Evolutionary conservation across 495 filamentous ascomycete species (phyloP).

Genomic region (Thozetella sp.): DNA sequence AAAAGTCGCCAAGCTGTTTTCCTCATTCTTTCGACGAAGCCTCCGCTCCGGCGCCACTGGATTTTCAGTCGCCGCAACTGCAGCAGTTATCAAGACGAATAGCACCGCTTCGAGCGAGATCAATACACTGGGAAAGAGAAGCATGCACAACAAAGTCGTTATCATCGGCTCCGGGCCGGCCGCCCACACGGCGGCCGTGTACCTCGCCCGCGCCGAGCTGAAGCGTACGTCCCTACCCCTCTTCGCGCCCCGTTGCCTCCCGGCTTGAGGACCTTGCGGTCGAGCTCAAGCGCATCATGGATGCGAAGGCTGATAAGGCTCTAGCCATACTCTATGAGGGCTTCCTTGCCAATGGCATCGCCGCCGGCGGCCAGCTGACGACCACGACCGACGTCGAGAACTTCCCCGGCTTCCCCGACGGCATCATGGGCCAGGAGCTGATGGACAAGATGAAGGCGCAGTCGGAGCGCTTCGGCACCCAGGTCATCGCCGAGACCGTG

Average conservation of each 20-base stretch:
- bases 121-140: slow-evolving; percentile 48
- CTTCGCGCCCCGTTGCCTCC: background rate
- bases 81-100: slow-evolving; percentile 64
- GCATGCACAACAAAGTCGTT: slow-evolving; percentile 82
- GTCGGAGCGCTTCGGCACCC: slow-evolving; percentile 87
- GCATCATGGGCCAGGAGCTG: slow-evolving; percentile 80
- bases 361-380: slow-evolving; percentile 93
- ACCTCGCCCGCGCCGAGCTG: slow-evolving; percentile 91
- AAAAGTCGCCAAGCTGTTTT: slow-evolving; percentile 79
- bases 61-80: slow-evolving; percentile 62
- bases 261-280: too few relatives aligned
- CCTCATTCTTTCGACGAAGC: slow-evolving; percentile 63
- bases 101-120: slow-evolving; percentile 57
- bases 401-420: slow-evolving; percentile 90
- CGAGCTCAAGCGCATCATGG: too few relatives aligned
- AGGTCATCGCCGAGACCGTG: slow-evolving; percentile 91
- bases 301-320: slow-evolving; percentile 10
- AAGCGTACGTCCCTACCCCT: slow-evolving; percentile 49
- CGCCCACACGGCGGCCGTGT: slow-evolving; percentile 95
- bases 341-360: slow-evolving; percentile 95
- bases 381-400: slow-evolving; percentile 99
- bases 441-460: slow-evolving; percentile 97
- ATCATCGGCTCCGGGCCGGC: slow-evolving; percentile 94
- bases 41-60: slow-evolving; percentile 60
- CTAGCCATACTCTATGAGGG: slow-evolving; percentile 92